These are phyloP conservation scores for Thermomucor indicae-seudaticae DNA, from an alignment of 371 early-diverging fungal genomes.

Conservation along the genomic window DNA sequence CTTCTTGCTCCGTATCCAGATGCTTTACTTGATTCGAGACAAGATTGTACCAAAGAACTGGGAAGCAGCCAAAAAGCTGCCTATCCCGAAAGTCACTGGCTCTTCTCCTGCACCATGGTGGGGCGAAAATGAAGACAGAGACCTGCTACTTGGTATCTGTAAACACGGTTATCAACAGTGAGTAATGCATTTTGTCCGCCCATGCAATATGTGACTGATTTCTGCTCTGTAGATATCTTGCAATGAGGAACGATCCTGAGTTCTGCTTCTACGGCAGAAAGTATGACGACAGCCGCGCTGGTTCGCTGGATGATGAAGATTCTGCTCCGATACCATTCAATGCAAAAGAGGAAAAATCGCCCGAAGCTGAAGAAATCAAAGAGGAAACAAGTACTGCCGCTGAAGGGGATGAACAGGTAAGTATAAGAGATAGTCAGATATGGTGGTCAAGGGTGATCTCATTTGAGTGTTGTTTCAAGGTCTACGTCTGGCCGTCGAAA, in stretches of 20 bases:
- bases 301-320: slow-evolving; percentile 31
- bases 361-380: slow-evolving; percentile 10
- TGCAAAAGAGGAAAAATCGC: slow-evolving; percentile 8
- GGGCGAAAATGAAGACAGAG: slow-evolving; percentile 81
- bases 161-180: slow-evolving; percentile 81
- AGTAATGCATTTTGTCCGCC: too few relatives aligned
- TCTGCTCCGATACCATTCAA: slow-evolving; percentile 5
- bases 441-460: background rate
- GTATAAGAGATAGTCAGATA: background rate
- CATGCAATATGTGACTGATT: slow-evolving; percentile 1
- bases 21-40: slow-evolving; percentile 71
- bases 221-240: too few relatives aligned
- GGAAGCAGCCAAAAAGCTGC: slow-evolving; percentile 39
- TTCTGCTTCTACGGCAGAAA: slow-evolving; percentile 62
- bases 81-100: slow-evolving; percentile 57
- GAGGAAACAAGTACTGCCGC: slow-evolving; percentile 9
- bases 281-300: slow-evolving; percentile 47
- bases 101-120: slow-evolving; percentile 75
- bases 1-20: slow-evolving; percentile 70
- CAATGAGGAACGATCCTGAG: slow-evolving; percentile 66
- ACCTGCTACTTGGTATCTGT: slow-evolving; percentile 72
- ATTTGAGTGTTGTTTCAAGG: slow-evolving; percentile 5
- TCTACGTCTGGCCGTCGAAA: slow-evolving; percentile 62
- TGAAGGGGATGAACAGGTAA: slow-evolving; percentile 11
- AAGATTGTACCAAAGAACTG: slow-evolving; percentile 53